Evolutionary conservation across 352 stramenopile genomes (phyloP).

Genomic region (Phytophthora chlamydospora): DNA sequence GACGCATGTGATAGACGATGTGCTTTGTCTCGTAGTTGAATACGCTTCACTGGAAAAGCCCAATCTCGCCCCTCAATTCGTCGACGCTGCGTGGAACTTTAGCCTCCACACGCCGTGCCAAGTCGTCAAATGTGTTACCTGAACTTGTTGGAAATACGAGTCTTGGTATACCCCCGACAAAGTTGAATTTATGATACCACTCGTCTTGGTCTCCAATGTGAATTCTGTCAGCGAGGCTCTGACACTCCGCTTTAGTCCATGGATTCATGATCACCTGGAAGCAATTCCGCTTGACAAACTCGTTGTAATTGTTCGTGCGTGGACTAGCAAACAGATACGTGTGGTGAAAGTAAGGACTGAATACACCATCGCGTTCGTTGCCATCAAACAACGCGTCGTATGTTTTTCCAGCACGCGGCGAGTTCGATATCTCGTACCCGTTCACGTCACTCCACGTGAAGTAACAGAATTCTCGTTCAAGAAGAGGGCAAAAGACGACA

Average conservation of each 20-base stretch:
- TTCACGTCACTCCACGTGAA: constrained; percentile 16
- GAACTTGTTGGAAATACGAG: no score
- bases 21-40: no score
- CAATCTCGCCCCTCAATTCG: no score
- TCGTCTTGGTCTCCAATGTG: constrained; percentile 21
- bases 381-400: constrained; percentile 30
- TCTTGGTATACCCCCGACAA: constrained; percentile 35
- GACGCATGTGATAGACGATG: no score
- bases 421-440: constrained; percentile 4
- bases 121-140: no score
- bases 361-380: constrained; percentile 5
- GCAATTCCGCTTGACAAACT: constrained; percentile 30
- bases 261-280: constrained; percentile 39
- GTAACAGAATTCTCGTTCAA: constrained; percentile 2
- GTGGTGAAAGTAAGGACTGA: neutral
- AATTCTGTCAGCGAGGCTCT: constrained; percentile 21
- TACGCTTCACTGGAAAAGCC: no score
- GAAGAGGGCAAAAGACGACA: constrained; percentile 24
- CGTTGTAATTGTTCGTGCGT: constrained; percentile 25
- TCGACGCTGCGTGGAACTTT: no score
- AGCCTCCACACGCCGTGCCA: no score
- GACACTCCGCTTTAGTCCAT: constrained; percentile 34
- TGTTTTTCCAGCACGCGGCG: neutral
- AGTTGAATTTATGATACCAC: constrained; percentile 26
- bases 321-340: constrained; percentile 34